Conservation (phyloP, 2,329 filamentous ascomycete species). For the Aspergillus sp. region DNA sequence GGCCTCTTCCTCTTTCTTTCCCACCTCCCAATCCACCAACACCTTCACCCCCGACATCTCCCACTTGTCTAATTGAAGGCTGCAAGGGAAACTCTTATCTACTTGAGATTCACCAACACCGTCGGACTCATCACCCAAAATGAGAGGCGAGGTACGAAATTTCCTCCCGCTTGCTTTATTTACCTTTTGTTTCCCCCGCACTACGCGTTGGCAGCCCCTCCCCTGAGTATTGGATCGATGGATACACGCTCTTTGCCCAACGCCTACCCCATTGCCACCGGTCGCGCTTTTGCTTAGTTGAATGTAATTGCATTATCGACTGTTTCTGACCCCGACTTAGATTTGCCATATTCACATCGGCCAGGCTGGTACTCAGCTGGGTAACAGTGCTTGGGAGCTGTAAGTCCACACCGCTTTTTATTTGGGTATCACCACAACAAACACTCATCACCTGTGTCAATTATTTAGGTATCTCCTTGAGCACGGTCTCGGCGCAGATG, state of each 20-base stretch:
- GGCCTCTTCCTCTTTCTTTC: not conserved
- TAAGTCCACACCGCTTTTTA: constrained; percentile 46
- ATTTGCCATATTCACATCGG: constrained; percentile 68
- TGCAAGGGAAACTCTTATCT: not conserved
- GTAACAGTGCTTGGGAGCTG: constrained; percentile 70
- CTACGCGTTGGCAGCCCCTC: constrained; percentile 18
- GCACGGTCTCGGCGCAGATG: constrained; percentile 63
- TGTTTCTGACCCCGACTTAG: constrained; percentile 34
- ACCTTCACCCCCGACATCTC: not conserved
- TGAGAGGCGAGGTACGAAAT: constrained; percentile 38
- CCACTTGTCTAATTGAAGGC: not conserved
- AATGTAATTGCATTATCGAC: constrained; percentile 11
- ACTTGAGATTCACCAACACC: not conserved
- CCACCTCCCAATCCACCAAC: constrained; percentile 1
- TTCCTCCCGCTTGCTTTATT: constrained; percentile 15
- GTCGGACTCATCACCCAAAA: constrained; percentile 20
- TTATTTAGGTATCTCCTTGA: constrained; percentile 61
- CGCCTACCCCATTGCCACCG: not conserved
- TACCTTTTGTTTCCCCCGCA: constrained; percentile 19
- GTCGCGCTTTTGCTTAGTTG: not conserved
- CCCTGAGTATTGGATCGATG: constrained; percentile 14
- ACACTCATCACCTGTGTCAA: not conserved
- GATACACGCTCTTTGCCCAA: not conserved
- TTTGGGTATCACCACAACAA: not conserved
- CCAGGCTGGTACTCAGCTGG: constrained; percentile 67